Conservation (phyloP, 179 eudicot species). For the Silene noctiflora region DNA sequence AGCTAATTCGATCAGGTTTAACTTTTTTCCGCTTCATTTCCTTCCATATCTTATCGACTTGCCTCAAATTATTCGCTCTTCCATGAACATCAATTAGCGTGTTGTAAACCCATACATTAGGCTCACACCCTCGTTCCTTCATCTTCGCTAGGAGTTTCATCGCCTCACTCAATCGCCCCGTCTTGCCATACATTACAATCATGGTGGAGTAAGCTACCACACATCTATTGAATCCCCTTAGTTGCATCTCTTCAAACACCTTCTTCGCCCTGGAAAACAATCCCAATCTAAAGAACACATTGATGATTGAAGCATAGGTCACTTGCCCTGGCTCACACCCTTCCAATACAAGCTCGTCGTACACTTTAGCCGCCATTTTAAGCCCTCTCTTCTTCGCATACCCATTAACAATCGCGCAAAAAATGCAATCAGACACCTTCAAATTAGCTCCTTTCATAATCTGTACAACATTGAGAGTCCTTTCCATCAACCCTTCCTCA, state of each 20-base stretch:
- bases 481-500: constrained; percentile 58
- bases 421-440: constrained; percentile 75
- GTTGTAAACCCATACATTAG: constrained; percentile 90
- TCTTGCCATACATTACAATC: constrained; percentile 77
- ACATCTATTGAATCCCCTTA: constrained; percentile 64
- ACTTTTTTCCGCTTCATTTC: constrained; percentile 81
- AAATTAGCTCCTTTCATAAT: constrained; percentile 50
- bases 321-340: constrained; percentile 87
- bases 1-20: constrained; percentile 61
- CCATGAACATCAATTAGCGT: constrained; percentile 73
- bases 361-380: constrained; percentile 45
- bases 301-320: constrained; percentile 69
- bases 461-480: constrained; percentile 50
- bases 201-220: constrained; percentile 91
- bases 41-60: constrained; percentile 82
- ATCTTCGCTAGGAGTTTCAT: constrained; percentile 76
- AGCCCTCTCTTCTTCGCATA: constrained; percentile 66
- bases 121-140: constrained; percentile 79
- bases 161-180: constrained; percentile 59
- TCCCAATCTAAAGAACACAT: constrained; percentile 56
- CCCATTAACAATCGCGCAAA: constrained; percentile 79
- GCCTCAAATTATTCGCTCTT: constrained; percentile 49
- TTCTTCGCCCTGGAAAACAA: constrained; percentile 49
- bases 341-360: constrained; percentile 40
- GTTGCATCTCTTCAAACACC: constrained; percentile 57